phyloP scores from a whole-genome alignment of 164 flowering plant genomes.

The Chimonanthus salicifolius region DNA sequence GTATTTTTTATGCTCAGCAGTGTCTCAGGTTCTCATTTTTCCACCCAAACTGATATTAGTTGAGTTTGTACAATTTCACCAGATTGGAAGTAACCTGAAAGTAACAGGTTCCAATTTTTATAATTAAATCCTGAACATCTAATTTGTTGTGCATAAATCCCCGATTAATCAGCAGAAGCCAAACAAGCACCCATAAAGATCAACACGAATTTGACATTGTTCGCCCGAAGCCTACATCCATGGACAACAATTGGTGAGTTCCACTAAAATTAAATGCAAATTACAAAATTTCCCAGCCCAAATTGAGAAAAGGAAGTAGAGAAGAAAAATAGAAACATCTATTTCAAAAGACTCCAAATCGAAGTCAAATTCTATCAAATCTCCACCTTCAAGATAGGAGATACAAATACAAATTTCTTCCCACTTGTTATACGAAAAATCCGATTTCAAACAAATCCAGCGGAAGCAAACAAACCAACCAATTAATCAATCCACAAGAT shows the following conservation, averaged over 20 bases:
- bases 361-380: no score
- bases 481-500: no score
- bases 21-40: neutral
- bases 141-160: neutral
- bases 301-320: no score
- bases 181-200: neutral
- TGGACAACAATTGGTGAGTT: neutral
- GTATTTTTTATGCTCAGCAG: neutral
- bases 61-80: neutral
- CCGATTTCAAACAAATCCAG: no score
- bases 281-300: no score
- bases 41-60: neutral
- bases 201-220: neutral
- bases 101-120: neutral
- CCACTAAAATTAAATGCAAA: neutral
- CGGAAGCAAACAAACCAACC: no score
- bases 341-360: no score
- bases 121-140: neutral
- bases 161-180: no score
- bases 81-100: neutral
- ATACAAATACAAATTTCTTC: no score
- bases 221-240: neutral
- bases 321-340: no score
- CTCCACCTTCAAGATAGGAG: no score
- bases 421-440: no score